Evolutionary conservation across 768 basidiomycete genomes (phyloP).

Genomic region (Pleurotus eryngii): DNA sequence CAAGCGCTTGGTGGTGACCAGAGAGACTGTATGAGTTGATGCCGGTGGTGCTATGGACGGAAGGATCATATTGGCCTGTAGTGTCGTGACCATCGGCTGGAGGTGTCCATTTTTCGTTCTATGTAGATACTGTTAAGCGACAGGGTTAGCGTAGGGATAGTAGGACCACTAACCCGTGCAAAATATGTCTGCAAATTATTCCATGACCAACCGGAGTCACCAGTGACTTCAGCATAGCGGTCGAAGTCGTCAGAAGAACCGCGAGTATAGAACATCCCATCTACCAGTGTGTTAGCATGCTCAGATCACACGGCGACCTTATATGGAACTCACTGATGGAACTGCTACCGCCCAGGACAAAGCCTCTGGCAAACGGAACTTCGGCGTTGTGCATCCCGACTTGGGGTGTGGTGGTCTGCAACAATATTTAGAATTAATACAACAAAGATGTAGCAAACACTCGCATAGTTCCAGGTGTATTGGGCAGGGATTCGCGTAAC

Average conservation of each 20-base stretch:
- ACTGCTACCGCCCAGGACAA: slow-evolving; percentile 16
- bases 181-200: slow-evolving; percentile 20
- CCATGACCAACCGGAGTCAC: slow-evolving; percentile 28
- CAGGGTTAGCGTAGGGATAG: background rate
- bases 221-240: slow-evolving; percentile 19
- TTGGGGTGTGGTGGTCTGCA: slow-evolving; percentile 19
- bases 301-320: background rate
- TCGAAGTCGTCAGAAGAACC: slow-evolving; percentile 13
- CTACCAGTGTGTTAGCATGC: slow-evolving; percentile 8
- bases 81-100: slow-evolving; percentile 28
- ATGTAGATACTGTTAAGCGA: background rate
- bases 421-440: slow-evolving; percentile 6
- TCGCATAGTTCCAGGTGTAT: background rate
- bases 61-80: slow-evolving; percentile 23
- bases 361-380: slow-evolving; percentile 15
- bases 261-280: slow-evolving; percentile 23
- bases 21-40: slow-evolving; percentile 20
- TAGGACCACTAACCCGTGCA: slow-evolving; percentile 13
- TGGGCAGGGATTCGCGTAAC: background rate
- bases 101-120: slow-evolving; percentile 24
- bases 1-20: slow-evolving; percentile 16
- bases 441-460: background rate
- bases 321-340: slow-evolving; percentile 17
- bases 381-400: slow-evolving; percentile 11
- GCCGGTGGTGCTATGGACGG: slow-evolving; percentile 22